Conservation (phyloP, 495 filamentous ascomycete species). For the Bacidia gigantensis region DNA sequence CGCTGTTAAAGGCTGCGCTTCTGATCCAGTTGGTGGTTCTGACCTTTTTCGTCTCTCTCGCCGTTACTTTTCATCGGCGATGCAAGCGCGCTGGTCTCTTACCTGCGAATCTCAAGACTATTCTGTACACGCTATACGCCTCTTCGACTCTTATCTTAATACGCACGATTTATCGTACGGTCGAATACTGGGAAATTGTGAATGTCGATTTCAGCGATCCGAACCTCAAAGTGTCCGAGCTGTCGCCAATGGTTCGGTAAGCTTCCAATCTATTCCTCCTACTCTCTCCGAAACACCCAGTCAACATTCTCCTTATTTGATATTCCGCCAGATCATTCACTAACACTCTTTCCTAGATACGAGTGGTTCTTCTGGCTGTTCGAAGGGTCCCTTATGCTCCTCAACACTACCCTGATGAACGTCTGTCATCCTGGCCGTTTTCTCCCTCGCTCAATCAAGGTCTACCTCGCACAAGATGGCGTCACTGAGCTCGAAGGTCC, state of each 20-base stretch:
- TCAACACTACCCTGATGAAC: conserved; percentile 48
- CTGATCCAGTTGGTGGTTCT: conserved; percentile 56
- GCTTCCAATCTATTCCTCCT: conserved; percentile 10
- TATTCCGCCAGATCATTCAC: not conserved
- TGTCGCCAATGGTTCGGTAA: not conserved
- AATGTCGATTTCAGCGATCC: conserved; percentile 22
- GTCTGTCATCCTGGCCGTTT: conserved; percentile 45
- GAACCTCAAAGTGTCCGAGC: conserved; percentile 18
- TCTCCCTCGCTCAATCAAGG: conserved; percentile 47
- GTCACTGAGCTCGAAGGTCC: conserved; percentile 49
- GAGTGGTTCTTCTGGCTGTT: conserved; percentile 68
- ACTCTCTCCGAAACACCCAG: conserved; percentile 35
- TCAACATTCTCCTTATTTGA: not conserved
- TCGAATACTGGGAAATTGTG: conserved; percentile 44
- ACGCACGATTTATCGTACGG: conserved; percentile 52
- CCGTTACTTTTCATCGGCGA: conserved; percentile 43
- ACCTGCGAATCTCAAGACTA: conserved; percentile 39
- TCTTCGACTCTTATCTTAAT: conserved; percentile 45
- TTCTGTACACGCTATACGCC: conserved; percentile 47
- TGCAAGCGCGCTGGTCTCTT: conserved; percentile 40
- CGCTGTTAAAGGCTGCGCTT: conserved; percentile 51
- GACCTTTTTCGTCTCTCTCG: conserved; percentile 43
- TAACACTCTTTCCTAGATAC: conserved; percentile 26
- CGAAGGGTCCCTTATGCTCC: conserved; percentile 49
- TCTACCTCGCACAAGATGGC: conserved; percentile 51